Evolutionary conservation across 768 basidiomycete species (phyloP).

Genomic region (Suillus sp.): DNA sequence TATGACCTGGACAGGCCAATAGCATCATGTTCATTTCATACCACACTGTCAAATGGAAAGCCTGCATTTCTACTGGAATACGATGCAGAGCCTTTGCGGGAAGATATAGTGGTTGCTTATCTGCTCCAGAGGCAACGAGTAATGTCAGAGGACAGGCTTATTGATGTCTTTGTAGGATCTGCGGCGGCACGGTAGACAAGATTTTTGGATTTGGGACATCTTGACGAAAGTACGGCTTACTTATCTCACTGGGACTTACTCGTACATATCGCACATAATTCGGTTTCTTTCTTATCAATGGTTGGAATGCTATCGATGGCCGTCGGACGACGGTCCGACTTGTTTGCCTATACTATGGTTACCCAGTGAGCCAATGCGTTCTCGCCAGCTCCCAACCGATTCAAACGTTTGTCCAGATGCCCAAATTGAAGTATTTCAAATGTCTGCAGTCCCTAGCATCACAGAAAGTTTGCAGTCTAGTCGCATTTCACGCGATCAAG

Average conservation of each 20-base stretch:
- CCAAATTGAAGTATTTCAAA: not conserved
- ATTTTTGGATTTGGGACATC: not conserved
- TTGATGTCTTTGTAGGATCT: constrained; percentile 30
- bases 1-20: constrained; percentile 26
- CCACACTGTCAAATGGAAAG: constrained; percentile 2
- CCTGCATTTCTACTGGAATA: constrained; percentile 28
- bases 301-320: not conserved
- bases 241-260: not conserved
- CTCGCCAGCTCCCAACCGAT: not conserved
- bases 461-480: no score
- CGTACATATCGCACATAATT: not conserved
- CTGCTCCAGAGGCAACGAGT: constrained; percentile 30
- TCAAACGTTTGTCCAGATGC: not conserved
- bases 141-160: constrained; percentile 24
- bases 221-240: not conserved
- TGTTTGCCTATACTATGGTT: not conserved
- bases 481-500: not conserved
- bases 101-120: constrained; percentile 33
- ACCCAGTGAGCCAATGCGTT: not conserved
- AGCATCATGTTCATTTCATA: constrained; percentile 26
- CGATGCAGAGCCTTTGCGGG: constrained; percentile 29
- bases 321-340: not conserved
- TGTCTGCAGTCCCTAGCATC: not conserved
- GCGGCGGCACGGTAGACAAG: not conserved
- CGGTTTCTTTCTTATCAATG: not conserved